Evolutionary conservation across 148 eudicot species (phyloP).

Genomic region (Spergularia bocconei): DNA sequence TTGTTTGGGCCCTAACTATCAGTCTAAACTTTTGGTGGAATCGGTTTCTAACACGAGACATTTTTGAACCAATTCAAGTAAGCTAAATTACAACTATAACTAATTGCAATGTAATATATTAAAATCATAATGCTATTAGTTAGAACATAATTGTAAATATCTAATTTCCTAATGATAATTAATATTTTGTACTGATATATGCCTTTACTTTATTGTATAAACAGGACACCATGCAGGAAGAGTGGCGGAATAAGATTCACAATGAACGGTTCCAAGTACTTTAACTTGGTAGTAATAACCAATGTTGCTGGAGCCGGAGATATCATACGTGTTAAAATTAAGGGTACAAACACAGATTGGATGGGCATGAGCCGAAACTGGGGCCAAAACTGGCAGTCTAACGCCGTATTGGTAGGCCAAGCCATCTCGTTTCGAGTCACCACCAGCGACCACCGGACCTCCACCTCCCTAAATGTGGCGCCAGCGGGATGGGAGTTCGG

Average conservation of each 20-base stretch:
- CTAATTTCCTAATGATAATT: too few relatives aligned
- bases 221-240: constrained; percentile 77
- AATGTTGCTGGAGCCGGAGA: constrained; percentile 88
- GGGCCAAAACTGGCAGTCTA: constrained; percentile 93
- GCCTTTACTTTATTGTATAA: too few relatives aligned
- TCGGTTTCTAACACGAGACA: too few relatives aligned
- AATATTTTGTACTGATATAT: too few relatives aligned
- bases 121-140: too few relatives aligned
- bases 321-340: constrained; percentile 44
- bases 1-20: too few relatives aligned
- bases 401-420: constrained; percentile 58
- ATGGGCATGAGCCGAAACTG: constrained; percentile 73
- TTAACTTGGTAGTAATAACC: constrained; percentile 62
- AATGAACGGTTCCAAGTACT: constrained; percentile 73
- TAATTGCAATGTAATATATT: too few relatives aligned
- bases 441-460: constrained; percentile 55
- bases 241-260: constrained; percentile 77
- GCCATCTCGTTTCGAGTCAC: constrained; percentile 62
- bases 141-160: too few relatives aligned
- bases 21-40: too few relatives aligned
- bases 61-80: too few relatives aligned
- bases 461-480: constrained; percentile 60
- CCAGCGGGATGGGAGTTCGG: constrained; percentile 75
- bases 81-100: too few relatives aligned
- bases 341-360: constrained; percentile 67